phyloP scores from a whole-genome alignment of 192 early-diverging fungal genomes.

The Coemansia sp. region DNA sequence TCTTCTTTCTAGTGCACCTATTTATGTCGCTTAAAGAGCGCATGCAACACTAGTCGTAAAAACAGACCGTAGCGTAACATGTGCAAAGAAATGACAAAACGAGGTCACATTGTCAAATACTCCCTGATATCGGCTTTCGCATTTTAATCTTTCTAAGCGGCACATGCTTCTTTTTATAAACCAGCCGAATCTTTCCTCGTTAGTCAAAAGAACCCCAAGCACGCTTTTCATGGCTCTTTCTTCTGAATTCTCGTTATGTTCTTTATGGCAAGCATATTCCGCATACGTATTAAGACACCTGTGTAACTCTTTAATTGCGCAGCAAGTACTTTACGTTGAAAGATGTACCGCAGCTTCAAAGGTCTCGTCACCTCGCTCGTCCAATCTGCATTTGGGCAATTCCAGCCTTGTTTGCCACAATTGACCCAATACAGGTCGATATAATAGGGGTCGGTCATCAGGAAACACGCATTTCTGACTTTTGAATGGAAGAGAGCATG shows the following conservation, averaged over 20 bases:
- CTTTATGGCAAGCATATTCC: not conserved
- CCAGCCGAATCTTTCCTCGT: not conserved
- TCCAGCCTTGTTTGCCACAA: not conserved
- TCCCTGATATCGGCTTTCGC: not conserved
- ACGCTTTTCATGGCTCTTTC: not conserved
- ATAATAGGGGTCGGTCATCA: not conserved
- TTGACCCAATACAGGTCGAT: not conserved
- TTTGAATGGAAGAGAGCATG: not conserved
- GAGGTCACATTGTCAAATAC: slow-evolving; percentile 10
- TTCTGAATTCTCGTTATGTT: not conserved
- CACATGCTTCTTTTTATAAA: not conserved
- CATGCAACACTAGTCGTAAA: not conserved
- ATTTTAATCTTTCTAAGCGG: slow-evolving; percentile 2
- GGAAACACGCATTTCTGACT: not conserved
- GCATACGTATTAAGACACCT: not conserved
- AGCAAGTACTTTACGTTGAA: not conserved
- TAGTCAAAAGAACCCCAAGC: not conserved
- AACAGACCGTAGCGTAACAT: slow-evolving; percentile 3
- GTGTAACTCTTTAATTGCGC: not conserved
- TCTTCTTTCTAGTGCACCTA: not conserved
- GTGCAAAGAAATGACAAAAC: slow-evolving; percentile 1
- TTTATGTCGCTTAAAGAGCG: slow-evolving; percentile 1
- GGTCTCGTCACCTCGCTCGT: not conserved
- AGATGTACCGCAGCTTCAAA: not conserved
- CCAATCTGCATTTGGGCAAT: not conserved